Evolutionary conservation across 306 rosid genomes (phyloP).

Genomic region (Trifolium fragiferum): DNA sequence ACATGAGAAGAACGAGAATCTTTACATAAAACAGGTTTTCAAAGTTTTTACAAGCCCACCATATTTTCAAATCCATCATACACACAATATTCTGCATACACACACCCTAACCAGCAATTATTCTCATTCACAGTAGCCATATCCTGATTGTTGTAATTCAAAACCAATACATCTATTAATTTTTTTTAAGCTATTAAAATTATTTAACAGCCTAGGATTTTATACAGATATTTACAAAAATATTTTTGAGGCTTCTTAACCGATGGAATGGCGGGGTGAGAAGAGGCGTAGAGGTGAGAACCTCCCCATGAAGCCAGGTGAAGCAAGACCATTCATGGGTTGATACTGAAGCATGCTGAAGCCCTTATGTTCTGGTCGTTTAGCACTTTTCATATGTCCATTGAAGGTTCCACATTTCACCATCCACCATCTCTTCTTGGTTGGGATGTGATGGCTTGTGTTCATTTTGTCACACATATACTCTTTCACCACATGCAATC

Average conservation of each 20-base stretch:
- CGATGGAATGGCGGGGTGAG: conserved; percentile 64
- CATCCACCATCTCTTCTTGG: conserved; percentile 75
- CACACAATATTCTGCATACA: not conserved
- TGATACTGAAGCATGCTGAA: conserved; percentile 58
- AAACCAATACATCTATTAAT: not conserved
- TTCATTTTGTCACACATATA: conserved; percentile 70
- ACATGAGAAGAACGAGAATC: not conserved
- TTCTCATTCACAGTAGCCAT: not conserved
- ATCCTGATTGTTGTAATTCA: conserved; percentile 1
- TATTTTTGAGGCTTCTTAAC: conserved; percentile 36
- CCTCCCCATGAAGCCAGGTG: conserved; percentile 72
- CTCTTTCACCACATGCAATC: conserved; percentile 67
- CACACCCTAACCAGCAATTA: not conserved
- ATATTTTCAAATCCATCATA: not conserved
- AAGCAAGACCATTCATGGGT: conserved; percentile 70
- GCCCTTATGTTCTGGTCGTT: conserved; percentile 46
- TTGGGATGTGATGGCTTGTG: conserved; percentile 25
- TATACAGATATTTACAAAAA: not conserved
- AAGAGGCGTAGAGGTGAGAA: conserved; percentile 79
- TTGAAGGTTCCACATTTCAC: conserved; percentile 67
- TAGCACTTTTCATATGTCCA: conserved; percentile 30
- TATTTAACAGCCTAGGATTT: not conserved
- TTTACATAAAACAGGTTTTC: not conserved
- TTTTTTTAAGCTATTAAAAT: not conserved
- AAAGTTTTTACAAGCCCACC: not conserved